Evolutionary conservation across 2,329 filamentous ascomycete genomes (phyloP).

Genomic region (Neopestalotiopsis rosae): DNA sequence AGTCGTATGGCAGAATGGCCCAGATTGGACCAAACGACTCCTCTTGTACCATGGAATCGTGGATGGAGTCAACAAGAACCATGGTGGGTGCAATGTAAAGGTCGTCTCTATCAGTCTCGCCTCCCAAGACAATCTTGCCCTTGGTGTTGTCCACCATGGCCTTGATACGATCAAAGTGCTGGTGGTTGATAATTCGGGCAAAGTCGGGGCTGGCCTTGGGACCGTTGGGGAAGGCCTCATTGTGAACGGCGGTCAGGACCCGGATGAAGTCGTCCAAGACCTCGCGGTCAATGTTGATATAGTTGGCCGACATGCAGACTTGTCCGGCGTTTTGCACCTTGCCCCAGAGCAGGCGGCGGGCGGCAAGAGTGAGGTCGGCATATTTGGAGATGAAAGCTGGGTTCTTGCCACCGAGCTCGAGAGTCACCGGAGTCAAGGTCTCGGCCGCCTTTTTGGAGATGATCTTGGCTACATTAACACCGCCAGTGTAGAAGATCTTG

Average conservation of each 20-base stretch:
- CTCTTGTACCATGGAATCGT: slow-evolving; percentile 79
- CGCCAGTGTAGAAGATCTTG: slow-evolving; percentile 97
- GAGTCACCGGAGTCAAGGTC: slow-evolving; percentile 82
- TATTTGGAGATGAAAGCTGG: slow-evolving; percentile 90
- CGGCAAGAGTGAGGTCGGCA: slow-evolving; percentile 80
- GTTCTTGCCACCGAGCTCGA: slow-evolving; percentile 92
- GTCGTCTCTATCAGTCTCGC: slow-evolving; percentile 78
- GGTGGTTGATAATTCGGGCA: slow-evolving; percentile 78
- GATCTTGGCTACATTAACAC: slow-evolving; percentile 79
- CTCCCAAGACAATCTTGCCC: slow-evolving; percentile 87
- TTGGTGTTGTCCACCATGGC: slow-evolving; percentile 84
- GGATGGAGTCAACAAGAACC: slow-evolving; percentile 76
- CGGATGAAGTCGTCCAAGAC: slow-evolving; percentile 75
- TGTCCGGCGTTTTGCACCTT: slow-evolving; percentile 89
- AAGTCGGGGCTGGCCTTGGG: slow-evolving; percentile 80
- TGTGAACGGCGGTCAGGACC: slow-evolving; percentile 72
- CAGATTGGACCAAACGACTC: slow-evolving; percentile 96
- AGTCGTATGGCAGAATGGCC: slow-evolving; percentile 77
- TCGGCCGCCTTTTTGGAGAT: slow-evolving; percentile 89
- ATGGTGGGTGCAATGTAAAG: slow-evolving; percentile 91
- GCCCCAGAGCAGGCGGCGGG: slow-evolving; percentile 84
- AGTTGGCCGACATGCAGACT: slow-evolving; percentile 92
- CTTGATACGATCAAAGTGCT: slow-evolving; percentile 83
- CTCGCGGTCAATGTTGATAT: slow-evolving; percentile 80
- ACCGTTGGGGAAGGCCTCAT: slow-evolving; percentile 84